Percentiles rank a stretch among this genome's conserved stretches.
Evolutionary conservation across 331 rosid species (phyloP).

Genomic region (Pyrus hybrid): DNA sequence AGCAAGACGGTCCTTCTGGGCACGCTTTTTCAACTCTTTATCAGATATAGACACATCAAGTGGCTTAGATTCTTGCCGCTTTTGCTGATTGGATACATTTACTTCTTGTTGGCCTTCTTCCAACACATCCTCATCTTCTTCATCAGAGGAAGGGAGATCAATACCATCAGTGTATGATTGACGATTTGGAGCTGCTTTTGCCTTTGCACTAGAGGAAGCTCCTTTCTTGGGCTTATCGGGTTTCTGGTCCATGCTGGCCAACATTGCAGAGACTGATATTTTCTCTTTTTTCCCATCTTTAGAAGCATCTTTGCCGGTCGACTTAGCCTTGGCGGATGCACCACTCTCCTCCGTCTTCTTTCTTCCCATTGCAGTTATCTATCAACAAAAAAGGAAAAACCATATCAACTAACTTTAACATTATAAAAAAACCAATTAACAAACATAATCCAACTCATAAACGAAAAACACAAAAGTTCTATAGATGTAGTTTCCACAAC

Average conservation of each 20-base stretch:
- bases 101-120: slow-evolving; percentile 22
- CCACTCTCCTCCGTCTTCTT: slow-evolving; percentile 41
- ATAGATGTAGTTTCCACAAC: background rate
- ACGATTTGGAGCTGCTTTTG: slow-evolving; percentile 44
- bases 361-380: slow-evolving; percentile 37
- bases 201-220: slow-evolving; percentile 43
- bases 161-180: slow-evolving; percentile 58
- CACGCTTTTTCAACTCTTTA: slow-evolving; percentile 58
- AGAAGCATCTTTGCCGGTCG: slow-evolving; percentile 20
- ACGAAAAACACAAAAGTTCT: background rate
- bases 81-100: slow-evolving; percentile 16
- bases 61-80: slow-evolving; percentile 36
- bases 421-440: background rate
- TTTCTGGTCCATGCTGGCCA: slow-evolving; percentile 59
- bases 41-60: slow-evolving; percentile 50
- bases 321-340: slow-evolving; percentile 24
- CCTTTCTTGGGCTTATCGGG: slow-evolving; percentile 64
- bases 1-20: slow-evolving; percentile 48
- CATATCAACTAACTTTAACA: background rate
- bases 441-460: background rate
- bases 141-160: slow-evolving; percentile 86
- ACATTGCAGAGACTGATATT: slow-evolving; percentile 36
- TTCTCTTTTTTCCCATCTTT: slow-evolving; percentile 34
- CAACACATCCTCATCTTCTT: slow-evolving; percentile 53
- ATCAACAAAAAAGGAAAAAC: background rate